A percentile compares a stretch with the other conserved stretches of the same genome.
phyloP scores from a whole-genome alignment of 2,329 filamentous ascomycete genomes.

The Colletotrichum eleusines region DNA sequence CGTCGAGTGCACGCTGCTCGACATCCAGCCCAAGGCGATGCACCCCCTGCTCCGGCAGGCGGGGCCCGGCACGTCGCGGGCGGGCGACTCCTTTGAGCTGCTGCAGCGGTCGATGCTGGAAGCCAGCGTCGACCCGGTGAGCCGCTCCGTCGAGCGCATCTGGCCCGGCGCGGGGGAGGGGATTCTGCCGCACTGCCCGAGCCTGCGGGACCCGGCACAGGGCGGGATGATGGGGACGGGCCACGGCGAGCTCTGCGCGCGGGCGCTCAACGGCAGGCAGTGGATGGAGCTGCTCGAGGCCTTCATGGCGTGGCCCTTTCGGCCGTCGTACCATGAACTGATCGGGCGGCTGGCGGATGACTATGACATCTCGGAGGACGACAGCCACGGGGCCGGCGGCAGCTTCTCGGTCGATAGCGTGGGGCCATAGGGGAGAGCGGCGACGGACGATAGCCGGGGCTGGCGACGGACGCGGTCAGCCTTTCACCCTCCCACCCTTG shows the following conservation, averaged over 20 bases:
- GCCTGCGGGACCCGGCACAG: constrained; percentile 58
- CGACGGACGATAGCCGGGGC: neutral
- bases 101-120: constrained; percentile 59
- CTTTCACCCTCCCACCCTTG: too few species aligned
- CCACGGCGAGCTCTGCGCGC: constrained; percentile 56
- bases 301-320: constrained; percentile 76
- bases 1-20: constrained; percentile 68
- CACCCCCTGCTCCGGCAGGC: constrained; percentile 61
- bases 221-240: constrained; percentile 60
- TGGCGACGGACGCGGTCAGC: neutral
- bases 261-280: constrained; percentile 66
- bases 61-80: constrained; percentile 54
- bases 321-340: constrained; percentile 62
- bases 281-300: constrained; percentile 68
- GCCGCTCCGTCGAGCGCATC: constrained; percentile 62
- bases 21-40: constrained; percentile 72
- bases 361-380: constrained; percentile 29
- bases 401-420: constrained; percentile 23
- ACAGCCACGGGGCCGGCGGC: constrained; percentile 4
- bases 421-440: neutral
- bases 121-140: constrained; percentile 51
- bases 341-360: constrained; percentile 56
- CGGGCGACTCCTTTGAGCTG: constrained; percentile 66
- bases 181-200: constrained; percentile 61
- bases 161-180: constrained; percentile 71